Conservation (phyloP, 2,329 filamentous ascomycete genomes). For the Trichoderma sp. region DNA sequence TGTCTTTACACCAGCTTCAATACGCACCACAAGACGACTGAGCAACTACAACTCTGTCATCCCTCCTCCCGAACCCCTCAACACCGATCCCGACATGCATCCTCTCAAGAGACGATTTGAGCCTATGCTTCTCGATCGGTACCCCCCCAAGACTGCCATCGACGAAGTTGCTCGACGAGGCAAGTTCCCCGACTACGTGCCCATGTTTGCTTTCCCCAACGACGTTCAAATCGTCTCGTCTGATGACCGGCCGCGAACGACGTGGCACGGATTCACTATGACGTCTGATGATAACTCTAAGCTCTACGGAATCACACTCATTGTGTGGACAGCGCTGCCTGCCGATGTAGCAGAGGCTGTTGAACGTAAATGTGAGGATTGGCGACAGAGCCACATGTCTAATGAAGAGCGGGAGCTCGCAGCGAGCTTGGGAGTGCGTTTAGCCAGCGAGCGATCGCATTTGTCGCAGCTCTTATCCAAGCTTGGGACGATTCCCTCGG, state of each 20-base stretch:
- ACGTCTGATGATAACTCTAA: constrained; percentile 90
- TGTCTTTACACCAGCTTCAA: constrained; percentile 49
- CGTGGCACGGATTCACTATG: constrained; percentile 99
- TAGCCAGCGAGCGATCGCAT: constrained; percentile 85
- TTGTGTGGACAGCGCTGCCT: constrained; percentile 88
- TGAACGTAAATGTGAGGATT: constrained; percentile 79
- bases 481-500: constrained; percentile 77
- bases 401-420: constrained; percentile 89
- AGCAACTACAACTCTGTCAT: constrained; percentile 99
- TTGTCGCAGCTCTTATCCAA: constrained; percentile 84
- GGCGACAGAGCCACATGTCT: constrained; percentile 85
- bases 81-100: constrained; percentile 90
- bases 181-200: constrained; percentile 93
- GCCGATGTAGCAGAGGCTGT: constrained; percentile 79
- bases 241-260: constrained; percentile 90
- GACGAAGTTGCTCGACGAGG: constrained; percentile 81
- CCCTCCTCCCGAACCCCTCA: constrained; percentile 85
- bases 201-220: constrained; percentile 99
- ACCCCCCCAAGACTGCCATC: constrained; percentile 78
- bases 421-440: constrained; percentile 82
- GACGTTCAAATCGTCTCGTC: constrained; percentile 96
- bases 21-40: constrained; percentile 80
- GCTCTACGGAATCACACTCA: constrained; percentile 87
- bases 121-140: constrained; percentile 91
- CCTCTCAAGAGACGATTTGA: constrained; percentile 92